Conservation (phyloP, 768 basidiomycete species). For the Boletellus sp. region DNA sequence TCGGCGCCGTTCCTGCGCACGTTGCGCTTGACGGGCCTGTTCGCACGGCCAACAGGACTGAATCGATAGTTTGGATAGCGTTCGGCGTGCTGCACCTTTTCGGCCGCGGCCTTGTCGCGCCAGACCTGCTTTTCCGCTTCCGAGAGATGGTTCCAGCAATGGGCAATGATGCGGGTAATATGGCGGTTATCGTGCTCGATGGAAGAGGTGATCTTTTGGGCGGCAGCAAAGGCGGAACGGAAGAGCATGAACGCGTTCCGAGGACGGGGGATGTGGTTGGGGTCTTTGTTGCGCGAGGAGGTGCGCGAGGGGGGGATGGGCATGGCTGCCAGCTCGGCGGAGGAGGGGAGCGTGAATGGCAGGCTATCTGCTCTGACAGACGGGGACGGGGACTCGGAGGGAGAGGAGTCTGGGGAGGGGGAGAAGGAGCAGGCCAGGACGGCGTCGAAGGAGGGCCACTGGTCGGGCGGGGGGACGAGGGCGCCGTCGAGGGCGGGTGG, state of each 20-base stretch:
- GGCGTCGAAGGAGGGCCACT: slow-evolving; percentile 28
- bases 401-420: slow-evolving; percentile 2
- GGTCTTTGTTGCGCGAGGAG: slow-evolving; percentile 29
- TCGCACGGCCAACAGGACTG: slow-evolving; percentile 41
- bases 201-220: slow-evolving; percentile 42
- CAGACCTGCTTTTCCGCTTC: slow-evolving; percentile 49
- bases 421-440: slow-evolving; percentile 6
- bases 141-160: slow-evolving; percentile 52
- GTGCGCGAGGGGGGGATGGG: slow-evolving; percentile 29
- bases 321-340: slow-evolving; percentile 24
- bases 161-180: slow-evolving; percentile 53
- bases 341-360: slow-evolving; percentile 17
- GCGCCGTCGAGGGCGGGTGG: background rate
- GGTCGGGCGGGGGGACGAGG: slow-evolving; percentile 11
- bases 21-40: slow-evolving; percentile 46
- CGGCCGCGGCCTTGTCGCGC: slow-evolving; percentile 47
- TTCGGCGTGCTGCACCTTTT: slow-evolving; percentile 46
- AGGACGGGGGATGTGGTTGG: slow-evolving; percentile 41
- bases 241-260: slow-evolving; percentile 54
- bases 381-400: slow-evolving; percentile 15
- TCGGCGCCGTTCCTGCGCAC: slow-evolving; percentile 48
- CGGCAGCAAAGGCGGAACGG: slow-evolving; percentile 56
- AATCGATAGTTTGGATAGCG: slow-evolving; percentile 57
- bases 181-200: slow-evolving; percentile 57
- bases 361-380: background rate